phyloP scores from a whole-genome alignment of 192 early-diverging fungal species.

The Globomyces pollinis-pini region DNA sequence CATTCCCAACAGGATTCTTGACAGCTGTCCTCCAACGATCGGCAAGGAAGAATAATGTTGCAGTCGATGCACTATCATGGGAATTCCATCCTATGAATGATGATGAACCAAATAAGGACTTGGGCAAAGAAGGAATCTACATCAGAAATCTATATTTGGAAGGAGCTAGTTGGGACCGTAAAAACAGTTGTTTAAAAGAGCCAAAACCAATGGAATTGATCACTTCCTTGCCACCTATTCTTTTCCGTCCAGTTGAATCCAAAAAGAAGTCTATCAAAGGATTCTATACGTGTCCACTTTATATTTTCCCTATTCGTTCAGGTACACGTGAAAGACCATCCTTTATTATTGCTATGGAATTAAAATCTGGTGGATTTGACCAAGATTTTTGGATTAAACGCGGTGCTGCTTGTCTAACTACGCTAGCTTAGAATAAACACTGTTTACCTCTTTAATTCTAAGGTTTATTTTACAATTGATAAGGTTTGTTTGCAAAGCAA shows the following conservation, averaged over 20 bases:
- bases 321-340: conserved; percentile 56
- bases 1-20: conserved; percentile 52
- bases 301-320: conserved; percentile 50
- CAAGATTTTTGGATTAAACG: conserved; percentile 53
- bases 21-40: conserved; percentile 54
- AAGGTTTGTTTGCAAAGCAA: no score
- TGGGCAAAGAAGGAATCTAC: conserved; percentile 53
- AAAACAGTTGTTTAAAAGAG: conserved; percentile 51
- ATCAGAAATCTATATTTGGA: conserved; percentile 49
- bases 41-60: conserved; percentile 47
- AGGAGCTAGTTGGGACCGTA: conserved; percentile 57
- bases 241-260: conserved; percentile 51
- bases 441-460: no score
- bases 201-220: conserved; percentile 55
- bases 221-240: conserved; percentile 48
- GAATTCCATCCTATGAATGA: conserved; percentile 55
- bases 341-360: conserved; percentile 49
- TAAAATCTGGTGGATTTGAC: conserved; percentile 48
- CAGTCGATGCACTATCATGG: conserved; percentile 49
- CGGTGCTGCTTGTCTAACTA: conserved; percentile 49
- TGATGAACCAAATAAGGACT: conserved; percentile 36
- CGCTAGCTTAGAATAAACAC: conserved; percentile 18
- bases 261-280: conserved; percentile 51
- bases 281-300: conserved; percentile 49
- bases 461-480: no score